Evolutionary conservation across 2,329 filamentous ascomycete genomes (phyloP), one percentile per base, ranked within the genome.

Genomic region (Aspergillus pseudoterreus): DNA sequence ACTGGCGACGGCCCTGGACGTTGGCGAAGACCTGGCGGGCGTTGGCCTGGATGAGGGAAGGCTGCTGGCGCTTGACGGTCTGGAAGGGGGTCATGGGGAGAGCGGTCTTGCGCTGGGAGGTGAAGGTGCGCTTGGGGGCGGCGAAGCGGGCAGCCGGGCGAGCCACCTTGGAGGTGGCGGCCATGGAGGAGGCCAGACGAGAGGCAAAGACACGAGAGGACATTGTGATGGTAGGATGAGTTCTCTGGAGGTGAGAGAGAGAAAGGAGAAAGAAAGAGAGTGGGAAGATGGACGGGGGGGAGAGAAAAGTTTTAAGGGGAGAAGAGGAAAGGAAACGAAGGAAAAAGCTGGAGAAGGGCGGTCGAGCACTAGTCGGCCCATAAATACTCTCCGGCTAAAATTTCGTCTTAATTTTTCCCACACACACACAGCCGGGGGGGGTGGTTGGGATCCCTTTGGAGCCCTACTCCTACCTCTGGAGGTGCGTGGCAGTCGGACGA

Each of bases 111-210:
- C 56, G 64, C 67, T 70, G 68, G 62, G 65, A 59, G 75, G 73
- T 76, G 74, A 80, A 78, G 75, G 86, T 86, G 76, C 87, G 87
- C 82, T 87, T 88, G 79, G 86, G 82, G 75, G 80, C 80, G 75
- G 77, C 79, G 73, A 79, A 67, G 69, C 85, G 85, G 71, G 85
- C 75, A 75, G 84, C 84, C 78, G 87, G 86, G 76, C 87, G 87
- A 76, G 86, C 86, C 76, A 84, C 85, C 84, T 87, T 88, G 78
- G 85, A 83, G 83, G 87, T 86, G 78, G 86, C 82, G 69, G 73
- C 74, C 71, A 77, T 74, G 73, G 84, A 81, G 76, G 67, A 61
- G 62, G 86, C 85, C 80, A 90, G 82, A 76, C 87, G 84, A 71
- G 86, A 85, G 74, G 87, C 84, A 78, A 89, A 81, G 75, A 90